These are phyloP conservation scores for Yueomyces sp. DNA, from an alignment of 805 yeast species.

Conservation along the genomic window DNA sequence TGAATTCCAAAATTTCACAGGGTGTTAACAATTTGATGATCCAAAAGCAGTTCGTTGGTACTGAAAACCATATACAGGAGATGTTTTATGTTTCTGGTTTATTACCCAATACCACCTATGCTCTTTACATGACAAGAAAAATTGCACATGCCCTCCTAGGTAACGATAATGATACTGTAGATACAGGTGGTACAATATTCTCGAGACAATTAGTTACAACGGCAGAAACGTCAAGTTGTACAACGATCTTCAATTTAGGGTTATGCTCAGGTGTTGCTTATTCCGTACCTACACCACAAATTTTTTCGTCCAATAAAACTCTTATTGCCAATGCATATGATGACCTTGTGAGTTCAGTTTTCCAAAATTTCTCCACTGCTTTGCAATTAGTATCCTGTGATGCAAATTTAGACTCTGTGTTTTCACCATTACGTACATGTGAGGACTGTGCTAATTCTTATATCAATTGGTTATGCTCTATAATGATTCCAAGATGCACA, in stretches of 20 bases:
- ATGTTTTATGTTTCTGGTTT: constrained; percentile 45
- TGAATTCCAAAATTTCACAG: constrained; percentile 1
- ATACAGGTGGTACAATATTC: constrained; percentile 54
- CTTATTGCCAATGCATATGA: constrained; percentile 45
- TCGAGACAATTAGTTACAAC: constrained; percentile 44
- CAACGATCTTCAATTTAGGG: constrained; percentile 55
- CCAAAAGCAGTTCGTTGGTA: constrained; percentile 16
- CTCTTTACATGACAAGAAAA: constrained; percentile 48
- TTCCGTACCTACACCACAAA: constrained; percentile 54
- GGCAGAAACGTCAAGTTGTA: constrained; percentile 43
- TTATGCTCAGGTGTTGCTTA: constrained; percentile 79
- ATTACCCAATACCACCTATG: constrained; percentile 45
- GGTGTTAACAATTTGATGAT: constrained; percentile 6
- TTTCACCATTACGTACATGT: constrained; percentile 65
- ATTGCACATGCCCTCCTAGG: constrained; percentile 7
- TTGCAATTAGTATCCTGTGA: constrained; percentile 69
- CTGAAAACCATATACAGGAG: constrained; percentile 31
- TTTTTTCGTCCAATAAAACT: constrained; percentile 22
- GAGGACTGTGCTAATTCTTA: constrained; percentile 59
- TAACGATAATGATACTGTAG: constrained; percentile 21
- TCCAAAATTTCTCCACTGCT: constrained; percentile 58
- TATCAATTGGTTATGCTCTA: constrained; percentile 80
- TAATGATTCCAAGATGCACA: constrained; percentile 77
- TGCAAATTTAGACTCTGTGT: constrained; percentile 47
- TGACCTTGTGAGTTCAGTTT: constrained; percentile 39